Conservation (phyloP, 2,329 filamentous ascomycete species). For the Proliferodiscus dingleyae region DNA sequence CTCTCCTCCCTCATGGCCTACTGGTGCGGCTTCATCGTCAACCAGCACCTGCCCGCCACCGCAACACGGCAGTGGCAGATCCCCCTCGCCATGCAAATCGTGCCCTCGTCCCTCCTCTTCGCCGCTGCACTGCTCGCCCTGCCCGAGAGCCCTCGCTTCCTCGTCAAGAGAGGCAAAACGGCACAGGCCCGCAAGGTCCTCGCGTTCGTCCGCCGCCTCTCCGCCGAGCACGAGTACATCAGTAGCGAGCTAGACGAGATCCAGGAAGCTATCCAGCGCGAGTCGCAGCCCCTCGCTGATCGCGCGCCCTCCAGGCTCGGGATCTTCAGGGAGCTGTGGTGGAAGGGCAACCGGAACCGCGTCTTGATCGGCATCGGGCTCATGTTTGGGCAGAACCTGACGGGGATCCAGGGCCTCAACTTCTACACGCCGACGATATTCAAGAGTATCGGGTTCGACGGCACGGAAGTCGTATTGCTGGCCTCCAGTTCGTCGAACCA, state of each 20-base stretch:
- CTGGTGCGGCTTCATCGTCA: slow-evolving; percentile 59
- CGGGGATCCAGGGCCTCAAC: slow-evolving; percentile 74
- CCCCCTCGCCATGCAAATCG: slow-evolving; percentile 59
- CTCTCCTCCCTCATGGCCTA: slow-evolving; percentile 59
- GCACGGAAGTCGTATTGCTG: slow-evolving; percentile 51
- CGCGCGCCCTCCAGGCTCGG: slow-evolving; percentile 43
- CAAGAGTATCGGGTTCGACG: slow-evolving; percentile 53
- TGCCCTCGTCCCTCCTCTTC: slow-evolving; percentile 59
- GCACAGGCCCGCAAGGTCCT: slow-evolving; percentile 55
- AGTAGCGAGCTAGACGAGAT: slow-evolving; percentile 68
- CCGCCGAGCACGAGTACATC: slow-evolving; percentile 57
- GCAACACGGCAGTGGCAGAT: slow-evolving; percentile 55
- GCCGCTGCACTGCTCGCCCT: slow-evolving; percentile 54
- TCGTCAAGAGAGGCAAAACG: slow-evolving; percentile 57
- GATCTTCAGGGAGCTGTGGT: slow-evolving; percentile 52
- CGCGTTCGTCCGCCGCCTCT: slow-evolving; percentile 61
- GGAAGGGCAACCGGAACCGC: slow-evolving; percentile 33
- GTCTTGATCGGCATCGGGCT: slow-evolving; percentile 69
- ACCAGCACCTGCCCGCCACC: slow-evolving; percentile 40
- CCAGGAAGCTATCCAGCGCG: slow-evolving; percentile 63
- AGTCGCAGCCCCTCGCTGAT: slow-evolving; percentile 59
- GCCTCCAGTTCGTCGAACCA: slow-evolving; percentile 40
- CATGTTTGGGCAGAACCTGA: slow-evolving; percentile 76
- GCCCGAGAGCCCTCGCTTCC: slow-evolving; percentile 64
- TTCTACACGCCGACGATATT: slow-evolving; percentile 70